Base-by-base conservation (phyloP, 352 stramenopile genomes). In the Detonula confervacea region DNA sequence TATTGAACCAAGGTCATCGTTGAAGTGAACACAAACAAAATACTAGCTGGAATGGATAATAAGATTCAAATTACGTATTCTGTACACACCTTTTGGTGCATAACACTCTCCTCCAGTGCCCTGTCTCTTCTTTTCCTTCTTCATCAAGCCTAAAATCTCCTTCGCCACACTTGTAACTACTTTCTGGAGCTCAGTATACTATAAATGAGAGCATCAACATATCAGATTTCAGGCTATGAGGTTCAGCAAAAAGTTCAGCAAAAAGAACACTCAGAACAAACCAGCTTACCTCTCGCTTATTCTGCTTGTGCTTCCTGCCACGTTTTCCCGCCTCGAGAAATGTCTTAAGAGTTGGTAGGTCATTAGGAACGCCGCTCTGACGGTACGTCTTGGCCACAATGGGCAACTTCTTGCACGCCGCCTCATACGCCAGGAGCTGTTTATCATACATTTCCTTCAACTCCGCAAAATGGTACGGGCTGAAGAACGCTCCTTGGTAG, bases 401-500 rank as follows among this genome's bases (percentile, higher is more conserved):
- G 1, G 77, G 77, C 25, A 91, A 62, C 25, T 82, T 81, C 24
- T 82, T 83, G 46, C 87, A 93, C 20, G 80, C 83, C 9, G 42
- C 59, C 14, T 86, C 70, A 64, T 93, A 93, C 8, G 62, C 62
- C 9, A 77, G 18, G 7, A 90, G 44, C 14, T 86, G 73, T 5
- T 78, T 66, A 68, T 89, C 69, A 62, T 86, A 87, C 63, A 86
- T 78, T 12, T 73, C 60, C 57, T 83, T 89, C 44, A 93, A 60
- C 22, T 81, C 82, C 1, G 87, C 87, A 73, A 86, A 93, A 37
- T 93, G 77, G 52, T 91, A 81, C 33, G 59, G 65, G 56, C 73
- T 87, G 61, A 93, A 93, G 62, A 88, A 93, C 6, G 87, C 87
- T 37, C 87, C 87, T 35, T 75, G 69, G 54, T 91, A 91, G 20